Evolutionary conservation across 257 asterid species (phyloP).

Genomic region (Capsicum chinense): DNA sequence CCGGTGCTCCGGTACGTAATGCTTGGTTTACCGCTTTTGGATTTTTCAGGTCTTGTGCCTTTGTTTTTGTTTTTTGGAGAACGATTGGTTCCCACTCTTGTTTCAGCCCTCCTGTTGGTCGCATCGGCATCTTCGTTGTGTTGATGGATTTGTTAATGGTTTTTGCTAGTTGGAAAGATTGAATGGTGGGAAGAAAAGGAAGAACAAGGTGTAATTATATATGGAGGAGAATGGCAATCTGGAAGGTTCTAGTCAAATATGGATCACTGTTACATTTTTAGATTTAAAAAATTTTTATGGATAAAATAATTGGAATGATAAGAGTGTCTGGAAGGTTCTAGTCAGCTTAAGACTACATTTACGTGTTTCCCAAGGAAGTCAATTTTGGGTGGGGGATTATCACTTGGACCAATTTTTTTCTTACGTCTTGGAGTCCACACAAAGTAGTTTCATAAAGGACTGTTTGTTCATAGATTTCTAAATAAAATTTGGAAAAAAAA

Average conservation of each 20-base stretch:
- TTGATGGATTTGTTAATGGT: no score
- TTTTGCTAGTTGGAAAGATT: no score
- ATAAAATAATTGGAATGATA: no score
- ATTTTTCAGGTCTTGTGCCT: constrained; percentile 42
- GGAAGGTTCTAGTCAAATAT: constrained; percentile 37
- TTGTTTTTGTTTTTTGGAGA: constrained; percentile 43
- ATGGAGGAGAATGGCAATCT: constrained; percentile 1
- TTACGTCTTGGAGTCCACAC: no score
- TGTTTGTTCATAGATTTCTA: no score
- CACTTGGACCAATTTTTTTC: no score
- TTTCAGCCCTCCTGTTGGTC: constrained; percentile 37
- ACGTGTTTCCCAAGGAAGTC: constrained; percentile 32
- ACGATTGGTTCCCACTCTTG: constrained; percentile 58
- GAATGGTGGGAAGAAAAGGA: no score
- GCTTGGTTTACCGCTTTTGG: constrained; percentile 53
- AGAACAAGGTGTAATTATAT: neutral
- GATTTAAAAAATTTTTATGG: no score
- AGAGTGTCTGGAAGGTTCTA: constrained; percentile 33
- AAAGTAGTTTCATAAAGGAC: neutral
- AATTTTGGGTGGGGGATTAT: no score
- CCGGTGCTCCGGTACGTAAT: constrained; percentile 45
- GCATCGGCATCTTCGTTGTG: constrained; percentile 40
- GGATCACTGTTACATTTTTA: no score
- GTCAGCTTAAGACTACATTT: neutral
- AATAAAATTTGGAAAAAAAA: no score